Evolutionary conservation across 345 rosid species (phyloP).

Genomic region (Nasturtium officinale): DNA sequence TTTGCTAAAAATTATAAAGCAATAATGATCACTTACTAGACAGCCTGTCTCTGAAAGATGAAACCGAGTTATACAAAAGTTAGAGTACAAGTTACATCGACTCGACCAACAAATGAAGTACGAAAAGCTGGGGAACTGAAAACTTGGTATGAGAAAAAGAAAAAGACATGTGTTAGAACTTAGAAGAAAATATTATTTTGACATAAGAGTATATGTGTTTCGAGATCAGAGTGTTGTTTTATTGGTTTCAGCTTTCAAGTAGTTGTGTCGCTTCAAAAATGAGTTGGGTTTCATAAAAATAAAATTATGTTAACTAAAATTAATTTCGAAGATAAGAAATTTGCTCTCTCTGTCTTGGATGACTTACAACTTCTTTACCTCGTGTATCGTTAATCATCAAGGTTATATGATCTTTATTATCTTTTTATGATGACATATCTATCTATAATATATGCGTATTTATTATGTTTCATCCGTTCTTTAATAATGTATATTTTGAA

Average conservation of each 20-base stretch:
- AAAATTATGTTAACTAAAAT: not conserved
- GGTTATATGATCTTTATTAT: not conserved
- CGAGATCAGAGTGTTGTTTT: not conserved
- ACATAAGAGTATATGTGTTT: not conserved
- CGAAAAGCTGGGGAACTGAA: not conserved
- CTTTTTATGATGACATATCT: too few relatives aligned
- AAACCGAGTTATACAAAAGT: conserved; percentile 16
- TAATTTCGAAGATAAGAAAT: not conserved
- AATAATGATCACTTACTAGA: conserved; percentile 24
- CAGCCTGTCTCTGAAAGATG: conserved; percentile 24
- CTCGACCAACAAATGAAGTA: not conserved
- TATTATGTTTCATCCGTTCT: too few relatives aligned
- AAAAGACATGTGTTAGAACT: not conserved
- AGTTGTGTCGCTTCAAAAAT: not conserved
- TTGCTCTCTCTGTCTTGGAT: not conserved
- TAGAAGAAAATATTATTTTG: not conserved
- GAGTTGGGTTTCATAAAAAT: not conserved
- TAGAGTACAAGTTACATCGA: conserved; percentile 20
- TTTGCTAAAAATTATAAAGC: not conserved
- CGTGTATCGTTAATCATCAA: not conserved
- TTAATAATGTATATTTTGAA: too few relatives aligned
- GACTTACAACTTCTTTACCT: not conserved
- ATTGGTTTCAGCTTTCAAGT: not conserved
- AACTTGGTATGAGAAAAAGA: not conserved
- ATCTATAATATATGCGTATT: too few relatives aligned